A percentile compares a stretch with the other conserved stretches of the same genome.
Conservation (phyloP, 2,329 filamentous ascomycete genomes). For the Teratosphaeriaceae sp. region DNA sequence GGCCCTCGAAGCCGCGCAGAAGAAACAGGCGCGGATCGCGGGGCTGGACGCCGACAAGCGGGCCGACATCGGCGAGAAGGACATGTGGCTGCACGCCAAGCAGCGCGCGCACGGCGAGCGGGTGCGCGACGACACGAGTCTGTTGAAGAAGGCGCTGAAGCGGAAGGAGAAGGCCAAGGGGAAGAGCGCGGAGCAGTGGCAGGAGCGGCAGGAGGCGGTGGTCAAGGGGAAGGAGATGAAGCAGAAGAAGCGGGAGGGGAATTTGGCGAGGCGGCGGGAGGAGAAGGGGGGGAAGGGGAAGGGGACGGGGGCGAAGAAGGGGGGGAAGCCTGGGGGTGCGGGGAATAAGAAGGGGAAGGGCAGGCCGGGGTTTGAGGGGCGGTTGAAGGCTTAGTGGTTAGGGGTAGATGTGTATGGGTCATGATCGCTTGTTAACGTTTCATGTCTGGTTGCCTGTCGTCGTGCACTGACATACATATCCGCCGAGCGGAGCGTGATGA, state of each 20-base stretch:
- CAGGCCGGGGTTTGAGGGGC: constrained; percentile 56
- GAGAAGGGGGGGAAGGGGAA: constrained; percentile 68
- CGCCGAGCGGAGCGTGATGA: too few relatives aligned
- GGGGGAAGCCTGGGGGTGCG: constrained; percentile 62
- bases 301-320: constrained; percentile 56
- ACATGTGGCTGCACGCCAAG: constrained; percentile 86
- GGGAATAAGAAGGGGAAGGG: constrained; percentile 47
- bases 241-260: constrained; percentile 45
- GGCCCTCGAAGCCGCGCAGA: constrained; percentile 77
- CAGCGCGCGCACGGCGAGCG: constrained; percentile 84
- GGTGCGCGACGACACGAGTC: constrained; percentile 74
- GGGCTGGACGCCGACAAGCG: constrained; percentile 73
- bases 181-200: constrained; percentile 28
- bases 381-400: constrained; percentile 49
- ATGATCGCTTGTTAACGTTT: too few relatives aligned
- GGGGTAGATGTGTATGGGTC: not conserved
- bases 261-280: constrained; percentile 65
- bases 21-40: constrained; percentile 74
- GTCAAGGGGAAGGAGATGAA: constrained; percentile 42
- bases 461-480: not conserved
- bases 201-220: constrained; percentile 40
- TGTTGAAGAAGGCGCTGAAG: constrained; percentile 93
- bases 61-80: constrained; percentile 84
- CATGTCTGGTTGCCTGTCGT: too few relatives aligned
- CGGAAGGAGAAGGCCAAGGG: constrained; percentile 66